Evolutionary conservation across 148 eudicot species (phyloP).

Genomic region (Oxyria digyna): DNA sequence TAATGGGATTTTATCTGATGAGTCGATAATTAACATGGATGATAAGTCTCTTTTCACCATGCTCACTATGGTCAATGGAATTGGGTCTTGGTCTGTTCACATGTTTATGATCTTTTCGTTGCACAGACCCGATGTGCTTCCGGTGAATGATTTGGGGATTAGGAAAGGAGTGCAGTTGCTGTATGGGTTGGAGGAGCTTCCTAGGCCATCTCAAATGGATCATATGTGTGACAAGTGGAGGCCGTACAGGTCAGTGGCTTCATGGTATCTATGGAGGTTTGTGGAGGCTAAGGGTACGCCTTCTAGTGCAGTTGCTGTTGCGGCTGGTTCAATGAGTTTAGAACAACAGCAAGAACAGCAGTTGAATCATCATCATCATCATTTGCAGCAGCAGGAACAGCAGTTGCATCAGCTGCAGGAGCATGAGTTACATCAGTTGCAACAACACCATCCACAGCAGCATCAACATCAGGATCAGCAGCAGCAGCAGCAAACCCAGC

Average conservation of each 20-base stretch:
- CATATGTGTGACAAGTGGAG: slow-evolving; percentile 54
- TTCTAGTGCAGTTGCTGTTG: slow-evolving; percentile 13
- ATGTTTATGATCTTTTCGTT: slow-evolving; percentile 54
- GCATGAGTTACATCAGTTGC: slow-evolving; percentile 2
- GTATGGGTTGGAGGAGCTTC: slow-evolving; percentile 33
- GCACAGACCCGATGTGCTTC: slow-evolving; percentile 49
- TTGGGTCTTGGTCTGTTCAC: slow-evolving; percentile 57
- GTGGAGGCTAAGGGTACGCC: slow-evolving; percentile 29
- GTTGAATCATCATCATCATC: slow-evolving; percentile 11
- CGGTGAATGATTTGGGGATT: slow-evolving; percentile 40
- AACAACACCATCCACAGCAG: slow-evolving; percentile 4
- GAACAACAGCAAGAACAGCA: slow-evolving; percentile 26
- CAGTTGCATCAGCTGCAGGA: slow-evolving; percentile 7
- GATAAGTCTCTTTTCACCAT: slow-evolving; percentile 49
- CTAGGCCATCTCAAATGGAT: slow-evolving; percentile 50
- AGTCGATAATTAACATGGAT: slow-evolving; percentile 28
- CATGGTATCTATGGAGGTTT: slow-evolving; percentile 53
- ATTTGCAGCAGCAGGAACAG: slow-evolving; percentile 2
- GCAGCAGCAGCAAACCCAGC: slow-evolving; percentile 11
- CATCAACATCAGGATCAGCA: slow-evolving; percentile 18
- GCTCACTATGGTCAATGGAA: slow-evolving; percentile 57
- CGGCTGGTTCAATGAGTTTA: slow-evolving; percentile 8
- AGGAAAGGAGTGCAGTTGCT: slow-evolving; percentile 44
- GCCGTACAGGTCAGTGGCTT: slow-evolving; percentile 42
- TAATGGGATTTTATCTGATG: slow-evolving; percentile 37